Evolutionary conservation across 169 alveolate genomes (phyloP).

Genomic region (Cryptosporidium meleagridis): DNA sequence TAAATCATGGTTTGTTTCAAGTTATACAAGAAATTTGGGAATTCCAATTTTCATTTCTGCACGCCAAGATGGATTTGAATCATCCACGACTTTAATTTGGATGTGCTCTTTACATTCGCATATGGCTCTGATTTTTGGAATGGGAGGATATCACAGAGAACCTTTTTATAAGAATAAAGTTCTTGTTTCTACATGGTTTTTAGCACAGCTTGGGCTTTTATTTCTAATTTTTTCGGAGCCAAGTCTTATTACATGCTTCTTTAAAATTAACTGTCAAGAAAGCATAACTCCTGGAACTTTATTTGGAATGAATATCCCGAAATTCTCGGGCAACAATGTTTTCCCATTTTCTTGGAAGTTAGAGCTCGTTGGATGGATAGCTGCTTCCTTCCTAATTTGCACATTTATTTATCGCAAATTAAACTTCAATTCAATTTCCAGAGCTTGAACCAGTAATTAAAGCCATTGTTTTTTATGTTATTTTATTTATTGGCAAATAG

Average conservation of each 20-base stretch:
- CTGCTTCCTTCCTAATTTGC: not conserved
- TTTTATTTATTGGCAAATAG: not conserved
- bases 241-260: slow-evolving; percentile 9
- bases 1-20: slow-evolving; percentile 54
- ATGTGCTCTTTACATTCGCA: slow-evolving; percentile 65
- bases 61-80: slow-evolving; percentile 70
- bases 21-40: slow-evolving; percentile 19
- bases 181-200: slow-evolving; percentile 23
- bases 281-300: slow-evolving; percentile 20
- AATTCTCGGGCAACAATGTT: slow-evolving; percentile 30
- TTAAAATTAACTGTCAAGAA: slow-evolving; percentile 38
- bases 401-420: not conserved
- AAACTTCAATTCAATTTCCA: not conserved
- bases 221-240: slow-evolving; percentile 28
- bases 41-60: slow-evolving; percentile 30
- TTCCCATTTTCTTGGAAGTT: slow-evolving; percentile 73
- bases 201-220: slow-evolving; percentile 45
- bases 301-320: not conserved
- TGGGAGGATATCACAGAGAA: slow-evolving; percentile 64
- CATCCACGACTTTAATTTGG: slow-evolving; percentile 41
- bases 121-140: slow-evolving; percentile 60
- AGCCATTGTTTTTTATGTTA: not conserved
- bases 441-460: not conserved
- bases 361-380: slow-evolving; percentile 45
- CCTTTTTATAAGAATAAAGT: slow-evolving; percentile 51